Conservation (phyloP, 805 yeast genomes). For the Sugiyamaella lignohabitans region DNA sequence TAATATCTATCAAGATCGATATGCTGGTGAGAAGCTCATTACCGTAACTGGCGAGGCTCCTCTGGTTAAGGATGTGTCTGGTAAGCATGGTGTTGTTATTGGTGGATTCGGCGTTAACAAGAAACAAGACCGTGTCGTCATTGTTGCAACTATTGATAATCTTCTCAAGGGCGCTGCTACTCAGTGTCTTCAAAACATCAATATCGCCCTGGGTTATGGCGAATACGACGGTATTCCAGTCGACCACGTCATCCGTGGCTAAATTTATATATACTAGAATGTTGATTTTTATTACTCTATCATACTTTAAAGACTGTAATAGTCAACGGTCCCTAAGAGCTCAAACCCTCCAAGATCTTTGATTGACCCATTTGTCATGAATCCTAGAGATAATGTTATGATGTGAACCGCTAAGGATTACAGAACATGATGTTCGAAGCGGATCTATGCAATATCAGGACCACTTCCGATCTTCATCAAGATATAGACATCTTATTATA, state of each 20-base stretch:
- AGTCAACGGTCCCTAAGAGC: too few species aligned
- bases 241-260: slow-evolving; percentile 25
- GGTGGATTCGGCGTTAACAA: slow-evolving; percentile 96
- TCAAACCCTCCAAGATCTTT: too few species aligned
- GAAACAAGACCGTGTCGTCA: slow-evolving; percentile 80
- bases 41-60: slow-evolving; percentile 90
- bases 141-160: slow-evolving; percentile 94
- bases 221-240: slow-evolving; percentile 93
- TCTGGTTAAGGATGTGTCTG: slow-evolving; percentile 80
- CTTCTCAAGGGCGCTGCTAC: slow-evolving; percentile 97
- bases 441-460: too few species aligned
- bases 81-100: slow-evolving; percentile 89
- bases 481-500: too few species aligned
- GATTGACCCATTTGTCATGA: too few species aligned
- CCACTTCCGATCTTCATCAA: too few species aligned
- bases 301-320: too few species aligned
- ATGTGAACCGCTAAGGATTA: too few species aligned
- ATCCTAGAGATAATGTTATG: too few species aligned
- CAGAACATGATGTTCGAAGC: too few species aligned
- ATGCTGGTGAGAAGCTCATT: slow-evolving; percentile 78
- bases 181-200: slow-evolving; percentile 94
- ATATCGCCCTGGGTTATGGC: slow-evolving; percentile 79
- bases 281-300: too few species aligned
- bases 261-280: slow-evolving; percentile 4
- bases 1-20: slow-evolving; percentile 79